Conservation (phyloP, 1,284 basidiomycete genomes). For the Boletus smithii region DNA sequence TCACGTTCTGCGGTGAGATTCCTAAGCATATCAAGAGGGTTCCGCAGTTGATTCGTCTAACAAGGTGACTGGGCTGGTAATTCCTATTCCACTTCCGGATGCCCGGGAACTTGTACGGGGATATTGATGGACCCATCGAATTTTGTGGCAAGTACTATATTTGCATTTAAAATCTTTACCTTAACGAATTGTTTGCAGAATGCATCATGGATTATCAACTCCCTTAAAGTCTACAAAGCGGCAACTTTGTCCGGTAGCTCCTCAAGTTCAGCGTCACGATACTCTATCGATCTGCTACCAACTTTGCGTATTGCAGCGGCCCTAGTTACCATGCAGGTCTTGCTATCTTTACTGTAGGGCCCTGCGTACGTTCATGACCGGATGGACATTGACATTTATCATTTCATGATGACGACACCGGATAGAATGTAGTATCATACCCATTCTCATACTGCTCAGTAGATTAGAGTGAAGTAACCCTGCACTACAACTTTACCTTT, state of each 20-base stretch:
- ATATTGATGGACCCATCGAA: slow-evolving; percentile 65
- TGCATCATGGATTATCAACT: slow-evolving; percentile 58
- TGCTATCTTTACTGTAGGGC: slow-evolving; percentile 20
- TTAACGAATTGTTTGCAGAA: slow-evolving; percentile 39
- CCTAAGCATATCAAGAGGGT: background rate
- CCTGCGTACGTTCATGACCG: background rate
- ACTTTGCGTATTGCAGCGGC: slow-evolving; percentile 8
- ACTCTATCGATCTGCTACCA: background rate
- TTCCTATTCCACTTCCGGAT: slow-evolving; percentile 66
- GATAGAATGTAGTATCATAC: slow-evolving; percentile 17
- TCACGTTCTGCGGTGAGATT: slow-evolving; percentile 70
- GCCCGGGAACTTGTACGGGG: slow-evolving; percentile 68
- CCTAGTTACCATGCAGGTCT: slow-evolving; percentile 8
- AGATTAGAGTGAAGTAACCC: background rate
- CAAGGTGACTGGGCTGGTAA: slow-evolving; percentile 81
- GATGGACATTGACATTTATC: slow-evolving; percentile 7
- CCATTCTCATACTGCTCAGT: background rate
- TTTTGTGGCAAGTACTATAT: slow-evolving; percentile 50
- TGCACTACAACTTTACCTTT: slow-evolving; percentile 50
- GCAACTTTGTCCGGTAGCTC: slow-evolving; percentile 36
- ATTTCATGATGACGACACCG: slow-evolving; percentile 9
- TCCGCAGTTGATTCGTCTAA: slow-evolving; percentile 10
- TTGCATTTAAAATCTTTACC: background rate
- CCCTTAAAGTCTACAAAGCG: slow-evolving; percentile 50
- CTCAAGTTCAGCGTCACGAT: slow-evolving; percentile 17